Evolutionary conservation across 202 grass and related monocot species (phyloP).

Genomic region (Carex arenaria): DNA sequence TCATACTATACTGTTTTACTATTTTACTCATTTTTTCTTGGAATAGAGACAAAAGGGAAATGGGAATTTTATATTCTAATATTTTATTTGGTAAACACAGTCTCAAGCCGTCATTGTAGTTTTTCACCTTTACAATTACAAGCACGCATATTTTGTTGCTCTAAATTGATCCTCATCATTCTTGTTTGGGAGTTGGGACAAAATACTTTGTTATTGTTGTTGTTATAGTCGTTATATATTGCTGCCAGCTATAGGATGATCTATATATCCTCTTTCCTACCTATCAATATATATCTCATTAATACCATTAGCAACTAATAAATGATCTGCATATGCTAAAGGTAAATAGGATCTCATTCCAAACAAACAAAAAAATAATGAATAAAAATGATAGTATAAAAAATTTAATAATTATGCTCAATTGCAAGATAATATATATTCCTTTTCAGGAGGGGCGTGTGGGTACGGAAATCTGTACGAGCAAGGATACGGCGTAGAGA

Average conservation of each 20-base stretch:
- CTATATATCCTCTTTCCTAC: neutral
- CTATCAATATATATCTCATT: neutral
- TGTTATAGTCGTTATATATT: neutral
- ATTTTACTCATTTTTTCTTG: neutral
- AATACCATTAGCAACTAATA: neutral
- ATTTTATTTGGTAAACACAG: no score
- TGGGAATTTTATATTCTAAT: neutral
- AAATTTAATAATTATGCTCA: neutral
- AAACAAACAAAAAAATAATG: neutral
- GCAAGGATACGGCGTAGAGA: constrained; percentile 81
- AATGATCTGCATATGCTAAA: neutral
- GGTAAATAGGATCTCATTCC: neutral
- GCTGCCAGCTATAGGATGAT: neutral
- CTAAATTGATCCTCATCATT: neutral
- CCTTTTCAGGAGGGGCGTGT: constrained; percentile 50
- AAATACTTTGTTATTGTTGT: neutral
- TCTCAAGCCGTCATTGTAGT: no score
- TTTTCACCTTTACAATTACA: no score
- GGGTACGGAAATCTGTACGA: constrained; percentile 80
- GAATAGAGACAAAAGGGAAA: neutral
- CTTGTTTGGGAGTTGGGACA: neutral
- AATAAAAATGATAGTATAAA: neutral
- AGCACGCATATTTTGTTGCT: no score
- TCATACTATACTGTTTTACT: neutral
- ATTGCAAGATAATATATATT: neutral